Conservation (phyloP, 768 basidiomycete species). For the Termitomyces sp. region DNA sequence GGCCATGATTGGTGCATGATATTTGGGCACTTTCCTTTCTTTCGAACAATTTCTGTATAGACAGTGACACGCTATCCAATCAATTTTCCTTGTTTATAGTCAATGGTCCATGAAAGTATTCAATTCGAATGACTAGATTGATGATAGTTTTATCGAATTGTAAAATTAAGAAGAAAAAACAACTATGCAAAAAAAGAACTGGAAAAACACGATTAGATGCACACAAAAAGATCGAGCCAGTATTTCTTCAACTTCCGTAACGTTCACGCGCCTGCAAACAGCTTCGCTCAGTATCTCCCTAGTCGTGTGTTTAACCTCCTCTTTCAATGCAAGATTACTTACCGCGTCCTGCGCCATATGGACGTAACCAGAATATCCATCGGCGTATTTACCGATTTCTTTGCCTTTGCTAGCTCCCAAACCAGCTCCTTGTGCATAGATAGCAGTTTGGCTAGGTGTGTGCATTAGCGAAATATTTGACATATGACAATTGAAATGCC, state of each 20-base stretch:
- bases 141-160: neutral
- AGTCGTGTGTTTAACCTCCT: slow-evolving; percentile 2
- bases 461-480: neutral
- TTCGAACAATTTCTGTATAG: too few relatives aligned
- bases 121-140: neutral
- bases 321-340: slow-evolving; percentile 21
- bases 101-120: neutral
- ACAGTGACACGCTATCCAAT: neutral
- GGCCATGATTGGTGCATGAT: slow-evolving; percentile 1
- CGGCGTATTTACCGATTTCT: slow-evolving; percentile 69
- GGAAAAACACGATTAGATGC: slow-evolving; percentile 3
- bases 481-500: neutral
- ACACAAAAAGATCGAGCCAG: neutral
- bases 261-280: slow-evolving; percentile 36
- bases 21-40: neutral
- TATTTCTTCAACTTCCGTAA: slow-evolving; percentile 27
- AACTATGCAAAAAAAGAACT: slow-evolving; percentile 9
- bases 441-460: slow-evolving; percentile 62
- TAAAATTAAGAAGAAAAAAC: neutral
- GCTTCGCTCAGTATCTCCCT: slow-evolving; percentile 12
- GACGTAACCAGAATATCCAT: slow-evolving; percentile 68
- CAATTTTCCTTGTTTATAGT: neutral
- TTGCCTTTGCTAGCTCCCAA: slow-evolving; percentile 91
- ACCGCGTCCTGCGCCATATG: slow-evolving; percentile 72
- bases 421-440: slow-evolving; percentile 86